Percentiles rank a stretch among this genome's conserved stretches.
Conservation (phyloP, 2,329 filamentous ascomycete species). For the Claviceps paspali region DNA sequence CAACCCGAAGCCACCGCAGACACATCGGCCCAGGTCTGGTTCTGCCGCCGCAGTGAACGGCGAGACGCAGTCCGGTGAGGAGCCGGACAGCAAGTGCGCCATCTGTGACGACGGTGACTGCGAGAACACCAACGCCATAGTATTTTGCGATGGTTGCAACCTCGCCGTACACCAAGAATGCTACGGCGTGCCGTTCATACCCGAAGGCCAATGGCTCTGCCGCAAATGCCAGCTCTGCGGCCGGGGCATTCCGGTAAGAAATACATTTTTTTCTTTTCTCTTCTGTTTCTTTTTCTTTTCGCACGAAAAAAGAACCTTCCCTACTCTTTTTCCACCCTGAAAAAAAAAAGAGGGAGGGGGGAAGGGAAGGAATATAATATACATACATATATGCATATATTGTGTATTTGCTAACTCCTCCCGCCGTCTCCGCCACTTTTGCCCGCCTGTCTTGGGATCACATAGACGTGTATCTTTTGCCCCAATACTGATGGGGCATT, state of each 20-base stretch:
- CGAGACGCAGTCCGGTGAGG: constrained; percentile 68
- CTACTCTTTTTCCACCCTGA: no score
- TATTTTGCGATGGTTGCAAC: constrained; percentile 97
- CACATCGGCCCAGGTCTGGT: constrained; percentile 80
- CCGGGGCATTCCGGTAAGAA: constrained; percentile 63
- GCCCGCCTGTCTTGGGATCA: no score
- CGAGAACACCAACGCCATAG: constrained; percentile 97
- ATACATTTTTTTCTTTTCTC: no score
- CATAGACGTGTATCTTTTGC: constrained; percentile 86
- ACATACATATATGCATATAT: no score
- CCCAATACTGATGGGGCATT: constrained; percentile 96
- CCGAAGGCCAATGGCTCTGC: constrained; percentile 96
- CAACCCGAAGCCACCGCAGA: constrained; percentile 90
- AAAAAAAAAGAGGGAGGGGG: no score
- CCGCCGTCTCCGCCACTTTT: not conserved
- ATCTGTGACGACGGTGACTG: constrained; percentile 99
- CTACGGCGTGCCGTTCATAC: constrained; percentile 96
- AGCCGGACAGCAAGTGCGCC: constrained; percentile 92
- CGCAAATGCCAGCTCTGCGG: constrained; percentile 93
- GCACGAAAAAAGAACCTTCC: no score
- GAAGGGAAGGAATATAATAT: no score
- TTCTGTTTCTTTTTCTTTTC: no score
- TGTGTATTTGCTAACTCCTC: not conserved
- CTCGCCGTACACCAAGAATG: constrained; percentile 96
- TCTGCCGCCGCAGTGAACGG: constrained; percentile 92